phyloP scores from a whole-genome alignment of 495 filamentous ascomycete genomes.

The Tuber umbilicatum region DNA sequence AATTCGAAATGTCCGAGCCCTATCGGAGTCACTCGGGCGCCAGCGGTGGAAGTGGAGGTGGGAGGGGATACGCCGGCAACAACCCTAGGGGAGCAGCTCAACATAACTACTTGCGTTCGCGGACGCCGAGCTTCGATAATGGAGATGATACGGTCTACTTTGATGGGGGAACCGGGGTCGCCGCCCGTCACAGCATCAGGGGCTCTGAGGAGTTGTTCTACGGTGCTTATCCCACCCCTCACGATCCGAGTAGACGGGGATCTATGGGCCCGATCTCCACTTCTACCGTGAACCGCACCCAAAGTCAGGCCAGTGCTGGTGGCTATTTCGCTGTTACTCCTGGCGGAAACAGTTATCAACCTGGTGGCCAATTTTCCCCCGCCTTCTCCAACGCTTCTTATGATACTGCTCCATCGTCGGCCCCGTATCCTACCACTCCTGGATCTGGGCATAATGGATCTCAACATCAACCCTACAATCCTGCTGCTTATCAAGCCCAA shows the following conservation, averaged over 20 bases:
- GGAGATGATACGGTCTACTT: conserved; percentile 58
- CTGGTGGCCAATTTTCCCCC: conserved; percentile 31
- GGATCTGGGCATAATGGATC: conserved; percentile 29
- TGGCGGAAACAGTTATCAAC: conserved; percentile 38
- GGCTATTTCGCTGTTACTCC: conserved; percentile 37
- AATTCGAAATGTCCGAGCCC: background rate
- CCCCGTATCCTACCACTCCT: conserved; percentile 38
- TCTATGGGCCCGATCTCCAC: conserved; percentile 25
- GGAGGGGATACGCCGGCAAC: conserved; percentile 11
- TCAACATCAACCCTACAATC: conserved; percentile 63
- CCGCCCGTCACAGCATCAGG: conserved; percentile 34
- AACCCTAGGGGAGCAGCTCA: conserved; percentile 25
- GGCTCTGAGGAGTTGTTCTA: conserved; percentile 35
- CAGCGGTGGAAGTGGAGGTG: conserved; percentile 10
- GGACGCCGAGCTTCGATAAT: conserved; percentile 66
- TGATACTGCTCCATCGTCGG: conserved; percentile 17
- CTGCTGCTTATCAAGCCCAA: conserved; percentile 56
- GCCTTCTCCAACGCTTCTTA: conserved; percentile 32
- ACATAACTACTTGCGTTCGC: conserved; percentile 34
- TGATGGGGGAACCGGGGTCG: conserved; percentile 35
- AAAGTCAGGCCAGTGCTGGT: conserved; percentile 25
- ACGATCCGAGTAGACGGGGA: conserved; percentile 22
- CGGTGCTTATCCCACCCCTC: conserved; percentile 24
- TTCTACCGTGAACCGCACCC: conserved; percentile 28
- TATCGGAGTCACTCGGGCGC: conserved; percentile 2